Base-by-base conservation (phyloP, 2,329 filamentous ascomycete species). In the Diaporthe nobilis region DNA sequence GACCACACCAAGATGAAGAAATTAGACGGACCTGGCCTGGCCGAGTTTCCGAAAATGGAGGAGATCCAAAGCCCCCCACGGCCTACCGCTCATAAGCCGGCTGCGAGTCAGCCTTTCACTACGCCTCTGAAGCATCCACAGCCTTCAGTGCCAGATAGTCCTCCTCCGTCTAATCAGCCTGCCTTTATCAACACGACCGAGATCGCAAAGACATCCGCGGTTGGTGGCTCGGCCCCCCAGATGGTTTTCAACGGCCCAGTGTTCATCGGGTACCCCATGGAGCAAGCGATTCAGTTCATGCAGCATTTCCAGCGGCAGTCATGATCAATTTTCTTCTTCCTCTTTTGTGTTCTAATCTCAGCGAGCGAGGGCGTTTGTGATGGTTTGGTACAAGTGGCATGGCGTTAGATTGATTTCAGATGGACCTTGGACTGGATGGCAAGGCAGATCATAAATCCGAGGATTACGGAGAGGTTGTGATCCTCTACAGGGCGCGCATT, bases 241-340 rank as follows among this genome's bases (percentile, higher is more conserved):
- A 94, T 98, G 90, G 88, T 97, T 0, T 98, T 98, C 81, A 98
- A 94, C 12, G 96, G 96, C 0, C 96, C 96, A 0, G 95, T 98
- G 0, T 98, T 98, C 81, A 95, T 98, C 80, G 96, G 96, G 0
- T 98, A 98, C 81, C 92, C 93, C 13, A 90, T 95, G 77, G 94
- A 97, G 76, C 93, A 97, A 82, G 94, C 94, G n/a, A 90, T 94
- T 34, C 88, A 91, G 73, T 89, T 97, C 71, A 90, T 97, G 87
- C 92, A 94, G 79, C 88, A 91, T 73, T 89, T 87, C 76, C 88
- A 87, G 82, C 80, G 78, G 78, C 79, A 78, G 25, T 60, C 63
- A 65, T 53, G 63, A 75, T 75, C 39, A 71, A 51, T 37, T 74
- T 77, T 73, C 47, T 39, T 49, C 70, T 72, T 49, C 51, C n/a